These are phyloP conservation scores for Gossypium schwendimanii DNA, from an alignment of 441 rosid genomes.

Conservation along the genomic window DNA sequence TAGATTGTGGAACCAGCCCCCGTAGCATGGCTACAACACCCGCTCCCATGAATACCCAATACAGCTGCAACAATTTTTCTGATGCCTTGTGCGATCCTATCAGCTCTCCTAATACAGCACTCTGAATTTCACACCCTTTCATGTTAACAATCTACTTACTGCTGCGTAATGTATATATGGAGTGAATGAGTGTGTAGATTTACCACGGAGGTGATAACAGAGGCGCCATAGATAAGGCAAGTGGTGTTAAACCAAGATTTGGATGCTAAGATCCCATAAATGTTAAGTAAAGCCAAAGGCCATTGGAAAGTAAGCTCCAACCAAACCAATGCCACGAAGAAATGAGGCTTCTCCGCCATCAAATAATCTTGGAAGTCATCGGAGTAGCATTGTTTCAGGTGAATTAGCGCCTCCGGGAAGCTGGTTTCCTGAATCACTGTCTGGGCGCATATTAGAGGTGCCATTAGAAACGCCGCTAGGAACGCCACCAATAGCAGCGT, in stretches of 20 bases:
- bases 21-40: slow-evolving; percentile 58
- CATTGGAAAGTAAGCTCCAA: slow-evolving; percentile 61
- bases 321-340: slow-evolving; percentile 68
- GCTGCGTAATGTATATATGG: too few relatives aligned
- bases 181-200: background rate
- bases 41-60: slow-evolving; percentile 52
- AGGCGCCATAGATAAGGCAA: slow-evolving; percentile 68
- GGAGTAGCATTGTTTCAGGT: slow-evolving; percentile 37
- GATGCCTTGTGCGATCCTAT: slow-evolving; percentile 54
- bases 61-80: slow-evolving; percentile 45
- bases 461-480: slow-evolving; percentile 34
- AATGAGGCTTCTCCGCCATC: slow-evolving; percentile 56
- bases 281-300: slow-evolving; percentile 61
- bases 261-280: slow-evolving; percentile 45
- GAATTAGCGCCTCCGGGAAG: slow-evolving; percentile 43
- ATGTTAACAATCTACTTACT: too few relatives aligned
- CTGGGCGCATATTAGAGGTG: slow-evolving; percentile 61
- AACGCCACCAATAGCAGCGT: slow-evolving; percentile 45
- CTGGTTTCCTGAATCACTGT: slow-evolving; percentile 32
- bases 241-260: slow-evolving; percentile 66
- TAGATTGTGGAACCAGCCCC: slow-evolving; percentile 39
- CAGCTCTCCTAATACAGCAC: slow-evolving; percentile 55
- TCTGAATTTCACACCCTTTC: slow-evolving; percentile 24
- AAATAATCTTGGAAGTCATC: slow-evolving; percentile 51
- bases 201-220: slow-evolving; percentile 64